A percentile compares a stretch with the other conserved stretches of the same genome.
phyloP scores from a whole-genome alignment of 306 rosid species.

The Prunus davidiana region DNA sequence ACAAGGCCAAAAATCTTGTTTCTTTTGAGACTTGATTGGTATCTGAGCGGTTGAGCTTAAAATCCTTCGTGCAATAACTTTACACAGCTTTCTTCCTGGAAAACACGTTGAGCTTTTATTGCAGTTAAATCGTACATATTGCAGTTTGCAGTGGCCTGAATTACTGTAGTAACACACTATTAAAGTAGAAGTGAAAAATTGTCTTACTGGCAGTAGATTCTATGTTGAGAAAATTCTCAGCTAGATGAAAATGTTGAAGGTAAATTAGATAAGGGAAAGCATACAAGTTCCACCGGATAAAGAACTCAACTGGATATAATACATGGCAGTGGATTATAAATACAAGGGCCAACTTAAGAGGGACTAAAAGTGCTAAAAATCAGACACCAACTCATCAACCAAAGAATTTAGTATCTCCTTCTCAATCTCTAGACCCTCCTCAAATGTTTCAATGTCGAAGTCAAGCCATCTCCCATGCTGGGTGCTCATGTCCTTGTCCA shows the following conservation, averaged over 20 bases:
- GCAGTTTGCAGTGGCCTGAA: neutral
- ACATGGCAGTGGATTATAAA: neutral
- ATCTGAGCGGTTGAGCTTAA: neutral
- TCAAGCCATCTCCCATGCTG: conserved; percentile 71
- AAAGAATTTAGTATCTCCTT: conserved; percentile 41
- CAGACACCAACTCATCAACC: conserved; percentile 63
- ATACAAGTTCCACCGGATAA: conserved; percentile 16
- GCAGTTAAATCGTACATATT: neutral
- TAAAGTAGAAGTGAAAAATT: neutral
- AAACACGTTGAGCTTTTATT: neutral
- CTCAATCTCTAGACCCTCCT: conserved; percentile 63
- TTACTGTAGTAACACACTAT: no score
- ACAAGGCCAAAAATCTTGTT: neutral
- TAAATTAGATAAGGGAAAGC: neutral
- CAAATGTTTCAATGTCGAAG: conserved; percentile 59
- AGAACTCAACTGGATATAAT: conserved; percentile 13
- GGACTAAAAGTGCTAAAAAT: conserved; percentile 39
- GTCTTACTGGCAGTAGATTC: neutral
- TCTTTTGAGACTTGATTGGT: neutral
- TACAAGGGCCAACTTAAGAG: conserved; percentile 14
- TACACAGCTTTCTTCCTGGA: neutral
- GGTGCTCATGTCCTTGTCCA: conserved; percentile 75
- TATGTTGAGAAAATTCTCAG: neutral
- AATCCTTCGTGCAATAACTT: neutral
- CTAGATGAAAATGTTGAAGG: neutral